Evolutionary conservation across 306 rosid species (phyloP), one percentile per base, ranked within the genome.

Genomic region (Cicer cuneatum): DNA sequence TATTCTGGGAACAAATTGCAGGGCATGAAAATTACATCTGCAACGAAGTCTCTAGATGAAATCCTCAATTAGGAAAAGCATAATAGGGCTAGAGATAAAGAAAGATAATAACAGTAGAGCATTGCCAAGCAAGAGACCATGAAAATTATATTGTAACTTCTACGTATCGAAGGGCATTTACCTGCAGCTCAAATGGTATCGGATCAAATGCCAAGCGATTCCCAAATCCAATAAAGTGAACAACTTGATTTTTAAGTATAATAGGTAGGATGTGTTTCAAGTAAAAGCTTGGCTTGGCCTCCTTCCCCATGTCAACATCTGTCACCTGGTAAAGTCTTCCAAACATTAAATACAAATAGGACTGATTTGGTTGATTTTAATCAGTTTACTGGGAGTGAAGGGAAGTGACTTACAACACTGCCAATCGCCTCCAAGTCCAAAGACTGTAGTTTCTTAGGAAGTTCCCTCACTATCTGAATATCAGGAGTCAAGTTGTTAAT

Each of bases 11-110:
- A 86, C 92, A 90, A 94, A 94, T 83, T 85, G 93, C 83, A 94
- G 85, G 66, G 97, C 96, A 45, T 91, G 90, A 82, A 94, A 94
- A 84, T 94, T 94, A 84, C 99, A 94, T 86, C 97, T 92, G 99
- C 99, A 94, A 71, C 99, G 96, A 87, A 94, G 96, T 85, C 96
- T 92, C 97, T 94, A 89, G 80, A 94, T 94, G 96, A 89, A 86
- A 76, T 82, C 78, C 89, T 87, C 77, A 89, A 92, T 92, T 85
- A 94, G 99, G 89, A 87, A 86, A 79, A 83, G 81, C 35, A 78
- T 53, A 80, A 75, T 66, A 83, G 29, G 47, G 57, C 75, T 85
- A 71, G 59, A 84, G 73, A 67, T 62, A 10, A 71, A 61, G 65
- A 75, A 76, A 69, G 74, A 29, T 45, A 9, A 33, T 56, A 62